phyloP scores from a whole-genome alignment of 495 filamentous ascomycete genomes.

The Neurospora intermedia region DNA sequence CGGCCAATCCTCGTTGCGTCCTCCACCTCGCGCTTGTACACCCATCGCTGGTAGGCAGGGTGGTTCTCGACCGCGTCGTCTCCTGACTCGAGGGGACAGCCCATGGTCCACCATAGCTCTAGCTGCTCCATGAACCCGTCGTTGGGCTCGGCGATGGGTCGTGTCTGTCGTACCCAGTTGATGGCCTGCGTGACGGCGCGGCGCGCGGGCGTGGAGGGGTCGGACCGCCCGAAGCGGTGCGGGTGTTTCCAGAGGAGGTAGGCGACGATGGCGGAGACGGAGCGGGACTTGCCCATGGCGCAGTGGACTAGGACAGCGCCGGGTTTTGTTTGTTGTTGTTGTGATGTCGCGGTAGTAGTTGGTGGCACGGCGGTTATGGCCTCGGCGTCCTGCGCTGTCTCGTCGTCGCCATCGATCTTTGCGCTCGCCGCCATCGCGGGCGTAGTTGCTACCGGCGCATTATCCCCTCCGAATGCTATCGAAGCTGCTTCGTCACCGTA shows the following conservation, averaged over 20 bases:
- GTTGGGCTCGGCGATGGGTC: constrained; percentile 76
- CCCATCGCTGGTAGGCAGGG: constrained; percentile 77
- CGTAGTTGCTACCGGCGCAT: background rate
- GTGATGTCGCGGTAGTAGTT: background rate
- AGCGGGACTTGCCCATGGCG: constrained; percentile 94
- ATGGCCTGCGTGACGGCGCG: constrained; percentile 29
- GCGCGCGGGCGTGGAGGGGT: constrained; percentile 12
- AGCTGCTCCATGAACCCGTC: constrained; percentile 81
- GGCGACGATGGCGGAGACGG: constrained; percentile 71
- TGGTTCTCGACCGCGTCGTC: constrained; percentile 44
- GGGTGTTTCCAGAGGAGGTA: constrained; percentile 64
- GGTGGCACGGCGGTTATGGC: background rate
- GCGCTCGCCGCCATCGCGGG: background rate
- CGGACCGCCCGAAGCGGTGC: constrained; percentile 27
- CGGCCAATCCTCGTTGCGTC: constrained; percentile 54
- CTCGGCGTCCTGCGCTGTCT: background rate
- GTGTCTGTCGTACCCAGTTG: constrained; percentile 47
- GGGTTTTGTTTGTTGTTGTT: background rate
- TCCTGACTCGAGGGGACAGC: constrained; percentile 39
- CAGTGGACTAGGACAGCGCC: constrained; percentile 47
- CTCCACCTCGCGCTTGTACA: constrained; percentile 69
- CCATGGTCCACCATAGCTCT: constrained; percentile 75
- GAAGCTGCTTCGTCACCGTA: constrained; percentile 19
- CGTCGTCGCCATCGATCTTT: background rate
- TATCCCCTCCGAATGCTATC: background rate